These are phyloP conservation scores for Colletotrichum sp. DNA, from an alignment of 2,329 filamentous ascomycete species.

Conservation along the genomic window DNA sequence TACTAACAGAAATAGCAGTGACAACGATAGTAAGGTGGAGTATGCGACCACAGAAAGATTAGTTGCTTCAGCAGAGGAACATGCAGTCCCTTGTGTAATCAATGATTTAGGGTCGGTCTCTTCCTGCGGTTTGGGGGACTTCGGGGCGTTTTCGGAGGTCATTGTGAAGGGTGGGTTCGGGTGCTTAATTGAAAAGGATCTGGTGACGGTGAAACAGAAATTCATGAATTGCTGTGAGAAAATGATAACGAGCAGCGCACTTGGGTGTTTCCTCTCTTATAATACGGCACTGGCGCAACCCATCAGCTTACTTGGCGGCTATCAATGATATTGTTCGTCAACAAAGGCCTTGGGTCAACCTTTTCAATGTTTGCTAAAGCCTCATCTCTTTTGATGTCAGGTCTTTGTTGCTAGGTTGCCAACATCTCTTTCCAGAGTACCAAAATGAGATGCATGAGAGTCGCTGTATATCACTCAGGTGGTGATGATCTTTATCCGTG, in stretches of 20 bases:
- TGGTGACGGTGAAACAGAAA: not conserved
- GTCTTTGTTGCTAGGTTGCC: not conserved
- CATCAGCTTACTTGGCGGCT: not conserved
- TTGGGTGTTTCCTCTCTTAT: fast-evolving
- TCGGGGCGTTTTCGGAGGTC: fast-evolving
- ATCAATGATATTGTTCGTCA: not conserved
- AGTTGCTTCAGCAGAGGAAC: too few species aligned
- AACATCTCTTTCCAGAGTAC: not conserved
- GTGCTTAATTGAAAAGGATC: not conserved
- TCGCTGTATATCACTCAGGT: fast-evolving
- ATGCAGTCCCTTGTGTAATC: fast-evolving
- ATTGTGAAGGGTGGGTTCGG: fast-evolving
- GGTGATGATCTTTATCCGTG: fast-evolving
- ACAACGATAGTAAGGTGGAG: not conserved
- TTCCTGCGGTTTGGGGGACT: not conserved
- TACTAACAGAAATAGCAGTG: fast-evolving
- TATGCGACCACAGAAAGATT: fast-evolving
- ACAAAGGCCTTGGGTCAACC: not conserved
- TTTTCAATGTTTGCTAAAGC: fast-evolving
- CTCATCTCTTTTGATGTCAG: fast-evolving
- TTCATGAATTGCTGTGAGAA: fast-evolving
- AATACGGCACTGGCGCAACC: fast-evolving
- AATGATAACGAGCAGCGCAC: fast-evolving
- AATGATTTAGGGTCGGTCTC: fast-evolving
- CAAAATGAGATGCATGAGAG: fast-evolving